phyloP scores from a whole-genome alignment of 2,329 filamentous ascomycete genomes.

The Claviceps citrina region DNA sequence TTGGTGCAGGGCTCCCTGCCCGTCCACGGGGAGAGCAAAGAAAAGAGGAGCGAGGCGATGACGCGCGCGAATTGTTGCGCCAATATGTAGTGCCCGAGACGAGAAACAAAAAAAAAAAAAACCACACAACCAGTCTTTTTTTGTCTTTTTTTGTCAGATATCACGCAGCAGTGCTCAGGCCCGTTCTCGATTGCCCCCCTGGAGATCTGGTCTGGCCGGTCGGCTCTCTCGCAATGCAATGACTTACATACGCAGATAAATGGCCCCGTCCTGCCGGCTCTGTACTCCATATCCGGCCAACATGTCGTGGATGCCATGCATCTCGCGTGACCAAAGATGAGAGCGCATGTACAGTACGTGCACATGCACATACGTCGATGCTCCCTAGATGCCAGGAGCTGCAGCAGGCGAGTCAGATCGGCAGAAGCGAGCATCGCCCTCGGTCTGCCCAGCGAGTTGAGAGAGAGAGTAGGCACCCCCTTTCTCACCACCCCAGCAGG shows the following conservation, averaged over 20 bases:
- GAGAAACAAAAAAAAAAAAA: background rate
- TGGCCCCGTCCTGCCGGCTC: background rate
- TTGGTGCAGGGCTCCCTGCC: background rate
- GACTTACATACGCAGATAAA: conserved; percentile 1
- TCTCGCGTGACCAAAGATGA: conserved; percentile 6
- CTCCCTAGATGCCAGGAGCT: background rate
- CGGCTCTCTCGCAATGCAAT: background rate
- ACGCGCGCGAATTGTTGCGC: background rate
- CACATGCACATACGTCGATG: background rate
- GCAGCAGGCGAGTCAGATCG: conserved; percentile 7
- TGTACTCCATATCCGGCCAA: conserved; percentile 4
- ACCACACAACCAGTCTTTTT: too few species aligned
- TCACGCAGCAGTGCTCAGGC: background rate
- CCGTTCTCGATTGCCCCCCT: background rate
- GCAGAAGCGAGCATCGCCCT: conserved; percentile 1
- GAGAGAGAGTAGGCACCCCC: too few species aligned
- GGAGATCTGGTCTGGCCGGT: background rate
- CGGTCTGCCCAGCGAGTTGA: too few species aligned
- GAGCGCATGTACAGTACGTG: too few species aligned
- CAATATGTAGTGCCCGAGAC: too few species aligned
- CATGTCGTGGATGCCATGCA: conserved; percentile 6
- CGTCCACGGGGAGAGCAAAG: background rate
- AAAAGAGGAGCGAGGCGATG: background rate
- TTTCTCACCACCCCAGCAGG: conserved; percentile 1
- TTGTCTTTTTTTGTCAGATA: background rate